Percentiles rank a stretch among this genome's conserved stretches.
phyloP scores from a whole-genome alignment of 257 asterid species.

The Ligustrum vulgare region DNA sequence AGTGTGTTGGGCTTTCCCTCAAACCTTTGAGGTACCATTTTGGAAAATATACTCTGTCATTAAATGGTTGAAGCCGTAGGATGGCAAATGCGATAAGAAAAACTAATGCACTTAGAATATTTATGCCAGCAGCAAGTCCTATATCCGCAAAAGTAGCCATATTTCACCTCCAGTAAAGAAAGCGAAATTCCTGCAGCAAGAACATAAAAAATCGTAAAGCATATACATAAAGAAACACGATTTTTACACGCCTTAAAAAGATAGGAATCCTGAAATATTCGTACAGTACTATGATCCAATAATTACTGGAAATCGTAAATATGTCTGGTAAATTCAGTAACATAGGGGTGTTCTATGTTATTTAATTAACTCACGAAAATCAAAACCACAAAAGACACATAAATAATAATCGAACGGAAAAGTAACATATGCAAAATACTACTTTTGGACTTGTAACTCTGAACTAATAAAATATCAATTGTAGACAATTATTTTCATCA shows the following conservation, averaged over 20 bases:
- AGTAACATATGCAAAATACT: background rate
- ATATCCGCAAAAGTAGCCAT: slow-evolving; percentile 90
- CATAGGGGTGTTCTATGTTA: background rate
- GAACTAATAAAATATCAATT: background rate
- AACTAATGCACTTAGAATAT: slow-evolving; percentile 63
- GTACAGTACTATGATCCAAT: background rate
- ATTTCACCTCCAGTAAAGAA: slow-evolving; percentile 27
- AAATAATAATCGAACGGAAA: background rate
- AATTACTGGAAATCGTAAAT: background rate
- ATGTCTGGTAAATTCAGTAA: background rate
- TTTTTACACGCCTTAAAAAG: background rate
- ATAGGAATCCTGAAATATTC: background rate
- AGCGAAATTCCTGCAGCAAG: slow-evolving; percentile 21
- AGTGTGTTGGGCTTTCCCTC: slow-evolving; percentile 72
- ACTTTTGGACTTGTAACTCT: background rate
- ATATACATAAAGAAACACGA: background rate
- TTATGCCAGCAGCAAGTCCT: slow-evolving; percentile 90
- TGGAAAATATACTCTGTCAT: slow-evolving; percentile 93
- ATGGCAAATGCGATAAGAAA: slow-evolving; percentile 80
- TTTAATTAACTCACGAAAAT: background rate
- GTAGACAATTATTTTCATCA: background rate
- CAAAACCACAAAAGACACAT: background rate
- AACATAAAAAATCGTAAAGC: background rate
- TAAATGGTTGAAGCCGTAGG: slow-evolving; percentile 87
- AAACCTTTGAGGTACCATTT: slow-evolving; percentile 97